Percentiles rank a stretch among this genome's conserved stretches.
Conservation (phyloP, 352 stramenopile genomes). For the Lagenidium sp. region DNA sequence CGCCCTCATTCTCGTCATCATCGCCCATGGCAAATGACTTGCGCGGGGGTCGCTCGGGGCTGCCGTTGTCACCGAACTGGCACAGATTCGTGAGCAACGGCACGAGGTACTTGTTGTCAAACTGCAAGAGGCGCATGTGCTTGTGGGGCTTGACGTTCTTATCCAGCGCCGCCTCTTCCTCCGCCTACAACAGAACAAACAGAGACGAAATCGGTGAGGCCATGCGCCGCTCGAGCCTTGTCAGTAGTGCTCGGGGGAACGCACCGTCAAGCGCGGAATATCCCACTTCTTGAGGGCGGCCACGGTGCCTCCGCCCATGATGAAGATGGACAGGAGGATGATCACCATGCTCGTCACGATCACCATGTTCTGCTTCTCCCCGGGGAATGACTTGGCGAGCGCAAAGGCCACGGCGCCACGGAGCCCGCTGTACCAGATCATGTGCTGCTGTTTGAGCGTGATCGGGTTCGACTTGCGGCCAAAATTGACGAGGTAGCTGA, state of each 20-base stretch:
- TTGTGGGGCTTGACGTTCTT: conserved; percentile 73
- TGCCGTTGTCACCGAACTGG: conserved; percentile 37
- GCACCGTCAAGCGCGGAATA: conserved; percentile 77
- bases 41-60: conserved; percentile 14
- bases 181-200: conserved; percentile 22
- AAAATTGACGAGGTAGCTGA: conserved; percentile 64
- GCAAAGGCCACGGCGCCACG: conserved; percentile 91
- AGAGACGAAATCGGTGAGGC: conserved; percentile 1
- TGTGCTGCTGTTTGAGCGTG: conserved; percentile 87
- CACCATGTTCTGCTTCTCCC: conserved; percentile 79
- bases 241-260: conserved; percentile 12
- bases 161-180: conserved; percentile 67
- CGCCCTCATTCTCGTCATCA: conserved; percentile 20
- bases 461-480: conserved; percentile 49
- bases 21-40: conserved; percentile 35
- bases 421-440: conserved; percentile 93
- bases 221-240: too few relatives aligned
- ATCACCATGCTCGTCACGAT: conserved; percentile 88
- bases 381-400: conserved; percentile 86
- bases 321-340: conserved; percentile 88
- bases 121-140: conserved; percentile 74
- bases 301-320: conserved; percentile 87
- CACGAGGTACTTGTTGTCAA: conserved; percentile 84
- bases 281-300: conserved; percentile 78
- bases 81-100: conserved; percentile 70